phyloP scores from a whole-genome alignment of 75 land plant species.

The Pinus taeda region DNA sequence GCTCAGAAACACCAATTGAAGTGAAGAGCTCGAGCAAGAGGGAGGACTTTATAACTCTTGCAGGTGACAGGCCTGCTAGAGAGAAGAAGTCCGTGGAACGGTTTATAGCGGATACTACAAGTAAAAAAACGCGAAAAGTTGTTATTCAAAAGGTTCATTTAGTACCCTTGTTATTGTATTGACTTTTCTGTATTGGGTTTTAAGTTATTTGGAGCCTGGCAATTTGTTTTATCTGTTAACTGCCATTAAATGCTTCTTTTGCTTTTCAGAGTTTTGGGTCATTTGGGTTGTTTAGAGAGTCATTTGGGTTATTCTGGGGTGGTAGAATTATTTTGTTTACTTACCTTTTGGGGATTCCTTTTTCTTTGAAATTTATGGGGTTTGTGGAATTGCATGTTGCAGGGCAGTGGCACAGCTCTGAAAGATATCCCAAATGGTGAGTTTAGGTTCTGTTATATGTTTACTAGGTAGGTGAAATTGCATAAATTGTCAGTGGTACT shows the following conservation, averaged over 20 bases:
- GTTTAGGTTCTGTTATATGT: slow-evolving; percentile 10
- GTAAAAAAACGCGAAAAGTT: background rate
- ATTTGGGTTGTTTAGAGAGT: background rate
- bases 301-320: background rate
- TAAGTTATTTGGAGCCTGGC: too few relatives aligned
- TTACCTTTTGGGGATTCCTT: background rate
- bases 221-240: background rate
- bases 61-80: slow-evolving; percentile 18
- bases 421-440: slow-evolving; percentile 76
- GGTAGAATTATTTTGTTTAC: background rate
- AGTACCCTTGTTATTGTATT: background rate
- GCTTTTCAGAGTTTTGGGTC: background rate
- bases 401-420: slow-evolving; percentile 60
- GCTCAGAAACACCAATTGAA: background rate
- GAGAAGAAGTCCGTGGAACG: slow-evolving; percentile 28
- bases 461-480: too few relatives aligned
- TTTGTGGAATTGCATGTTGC: slow-evolving; percentile 13
- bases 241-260: background rate
- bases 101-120: slow-evolving; percentile 1
- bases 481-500: too few relatives aligned
- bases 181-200: background rate
- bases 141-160: background rate
- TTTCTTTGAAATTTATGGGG: background rate
- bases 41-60: background rate
- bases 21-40: background rate